Base-by-base conservation (phyloP, 495 filamentous ascomycete species). In the Penicillium pancosmium region DNA sequence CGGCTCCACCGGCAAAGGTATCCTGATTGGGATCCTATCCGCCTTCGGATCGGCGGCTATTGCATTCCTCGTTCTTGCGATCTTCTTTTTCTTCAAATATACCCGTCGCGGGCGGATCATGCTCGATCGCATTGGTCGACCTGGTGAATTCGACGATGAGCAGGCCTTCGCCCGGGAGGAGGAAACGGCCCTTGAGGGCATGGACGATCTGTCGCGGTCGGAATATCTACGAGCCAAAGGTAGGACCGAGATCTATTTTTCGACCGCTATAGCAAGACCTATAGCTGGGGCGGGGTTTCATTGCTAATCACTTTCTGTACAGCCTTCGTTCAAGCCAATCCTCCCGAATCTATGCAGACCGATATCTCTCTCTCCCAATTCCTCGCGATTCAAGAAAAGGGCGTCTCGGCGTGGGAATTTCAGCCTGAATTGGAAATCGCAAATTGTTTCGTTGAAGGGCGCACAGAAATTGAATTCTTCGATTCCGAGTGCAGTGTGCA, bases 291-390 rank as follows among this genome's bases (percentile, higher is more conserved):
- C 8, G 27, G 6, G 27, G 27, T 31, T 31, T 1, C 27, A 8
- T 31, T 31, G 27, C 52, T 60, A 27, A 55, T 23, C 21, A 78
- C n/a, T 16, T 66, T 21, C 13, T 47, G 12, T 50, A 50, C 68
- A 98, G 94, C 93, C 15, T 98, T 97, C 67, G 84, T 96, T 60
- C 88, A 94, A 79, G 91, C 88, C 35, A 96, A 98, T 68, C 95
- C 95, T 1, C 91, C 94, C 63, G 94, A 98, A 71, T 98, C 95
- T 1, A 78, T 91, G 60, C 91, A 93, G 65, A 98, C 94, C 60
- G 94, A 98, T 66, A 98, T 98, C 57, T 97, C 94, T 27, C 75
- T 98, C 57, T 97, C 95, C 41, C 94, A 98, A 71, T 98, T 96
- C 68, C 81, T 98, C 48, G 94, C 95, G 27, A 98, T 98, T 62